Conservation (phyloP, 2,329 filamentous ascomycete genomes). For the Aureobasidium sp. region DNA sequence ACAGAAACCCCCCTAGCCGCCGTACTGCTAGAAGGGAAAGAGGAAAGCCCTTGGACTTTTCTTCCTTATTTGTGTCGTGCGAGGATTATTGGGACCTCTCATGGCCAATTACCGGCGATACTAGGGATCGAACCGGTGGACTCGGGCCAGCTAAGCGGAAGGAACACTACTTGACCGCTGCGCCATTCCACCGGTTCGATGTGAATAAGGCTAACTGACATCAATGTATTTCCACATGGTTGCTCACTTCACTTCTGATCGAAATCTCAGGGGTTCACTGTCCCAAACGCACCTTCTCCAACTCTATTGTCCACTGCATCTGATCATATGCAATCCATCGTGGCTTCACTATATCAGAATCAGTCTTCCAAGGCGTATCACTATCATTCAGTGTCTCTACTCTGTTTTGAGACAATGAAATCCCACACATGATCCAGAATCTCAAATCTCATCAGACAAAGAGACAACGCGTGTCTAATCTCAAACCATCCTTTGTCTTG, state of each 20-base stretch:
- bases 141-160: not conserved
- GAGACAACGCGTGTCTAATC: not conserved
- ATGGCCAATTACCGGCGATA: not conserved
- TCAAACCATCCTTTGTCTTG: not conserved
- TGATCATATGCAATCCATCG: not conserved
- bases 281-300: not conserved
- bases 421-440: not conserved
- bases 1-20: not conserved
- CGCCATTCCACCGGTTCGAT: not conserved
- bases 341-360: no score
- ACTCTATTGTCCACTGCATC: not conserved
- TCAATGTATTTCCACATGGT: not conserved
- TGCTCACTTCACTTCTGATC: not conserved
- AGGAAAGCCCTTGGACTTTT: not conserved
- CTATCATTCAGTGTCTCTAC: no score
- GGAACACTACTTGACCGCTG: not conserved
- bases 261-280: not conserved
- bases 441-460: constrained; percentile 7
- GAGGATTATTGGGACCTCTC: not conserved
- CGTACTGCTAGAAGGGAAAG: not conserved
- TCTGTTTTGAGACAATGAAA: not conserved
- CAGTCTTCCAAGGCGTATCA: no score
- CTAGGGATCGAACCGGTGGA: not conserved
- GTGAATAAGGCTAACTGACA: not conserved
- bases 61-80: not conserved